Evolutionary conservation across 148 eudicot genomes (phyloP), one percentile per base, ranked within the genome.

Genomic region (Beta vulgaris): DNA sequence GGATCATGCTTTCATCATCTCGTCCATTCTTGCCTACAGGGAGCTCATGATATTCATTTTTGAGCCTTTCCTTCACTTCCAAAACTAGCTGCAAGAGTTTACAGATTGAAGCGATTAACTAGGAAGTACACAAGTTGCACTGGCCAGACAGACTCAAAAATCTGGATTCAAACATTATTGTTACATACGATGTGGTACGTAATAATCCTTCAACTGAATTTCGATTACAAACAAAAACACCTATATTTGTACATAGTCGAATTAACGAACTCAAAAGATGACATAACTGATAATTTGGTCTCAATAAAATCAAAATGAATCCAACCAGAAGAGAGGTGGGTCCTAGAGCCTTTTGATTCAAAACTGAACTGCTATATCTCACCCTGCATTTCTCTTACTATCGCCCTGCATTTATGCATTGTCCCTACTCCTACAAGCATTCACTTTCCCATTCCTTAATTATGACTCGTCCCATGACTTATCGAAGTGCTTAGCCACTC

Each of bases 1-100:
- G 83, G 79, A 95, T 95, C 97, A 95, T 83, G 54, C 87, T 89
- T 79, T 92, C 98, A 62, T 95, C 99, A 64, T 95, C 99, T 76
- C 94, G 87, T 71, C 99, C 99, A 73, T 88, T 81, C 76, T 82
- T 91, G 39, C 99, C 98, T 25, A 87, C 73, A 29, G 91, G 93
- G 42, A 95, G 99, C 72, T 59, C 69, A 53, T 69, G 76, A 75
- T 90, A 78, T 73, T 89, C 85, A 80, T 78, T 91, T 69, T 82
- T 84, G 64, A 95, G 97, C 80, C 86, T 88, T 82, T 88, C 92
- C 78, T 92, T 95, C 78, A 92, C 96, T 77, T 92, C 85, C 70
- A 77, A 58, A 80, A 95, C 92, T 71, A 92, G 82, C 99, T 93
- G 87, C 85, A 85, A n/a, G 42, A 28, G 72, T 65, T 44, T 46